A percentile compares a stretch with the other conserved stretches of the same genome.
Evolutionary conservation across 306 rosid species (phyloP).

Genomic region (Mucuna pruriens): DNA sequence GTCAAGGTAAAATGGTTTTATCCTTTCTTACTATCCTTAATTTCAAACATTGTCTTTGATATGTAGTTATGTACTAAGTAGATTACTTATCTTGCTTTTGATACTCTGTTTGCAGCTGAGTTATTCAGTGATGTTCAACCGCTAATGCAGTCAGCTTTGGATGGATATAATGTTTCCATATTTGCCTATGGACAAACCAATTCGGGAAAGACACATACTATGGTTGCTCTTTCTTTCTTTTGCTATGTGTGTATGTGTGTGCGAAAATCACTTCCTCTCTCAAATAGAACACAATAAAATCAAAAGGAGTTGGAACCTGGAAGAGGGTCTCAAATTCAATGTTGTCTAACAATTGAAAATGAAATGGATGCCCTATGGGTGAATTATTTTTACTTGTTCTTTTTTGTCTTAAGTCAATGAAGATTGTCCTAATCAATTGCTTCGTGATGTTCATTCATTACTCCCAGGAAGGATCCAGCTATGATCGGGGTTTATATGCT

Average conservation of each 20-base stretch:
- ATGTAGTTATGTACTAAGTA: conserved; percentile 11
- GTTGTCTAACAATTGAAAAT: conserved; percentile 24
- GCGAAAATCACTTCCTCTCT: conserved; percentile 1
- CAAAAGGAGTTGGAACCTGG: background rate
- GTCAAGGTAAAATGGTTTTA: conserved; percentile 72
- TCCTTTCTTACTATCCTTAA: conserved; percentile 8
- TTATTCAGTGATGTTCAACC: conserved; percentile 95
- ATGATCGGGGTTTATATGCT: conserved; percentile 92
- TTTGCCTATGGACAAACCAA: conserved; percentile 89
- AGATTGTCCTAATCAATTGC: conserved; percentile 35
- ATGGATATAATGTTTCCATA: conserved; percentile 93
- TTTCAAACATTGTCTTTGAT: conserved; percentile 9
- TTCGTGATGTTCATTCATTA: conserved; percentile 37
- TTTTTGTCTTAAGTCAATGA: conserved; percentile 20
- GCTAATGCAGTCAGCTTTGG: conserved; percentile 90
- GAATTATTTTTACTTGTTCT: conserved; percentile 13
- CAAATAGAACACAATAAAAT: background rate
- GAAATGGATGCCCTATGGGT: conserved; percentile 2
- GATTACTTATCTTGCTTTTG: conserved; percentile 36
- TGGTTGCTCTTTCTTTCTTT: conserved; percentile 64
- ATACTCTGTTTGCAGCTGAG: conserved; percentile 66
- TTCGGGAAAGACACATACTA: conserved; percentile 94
- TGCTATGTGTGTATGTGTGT: background rate
- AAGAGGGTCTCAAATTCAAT: conserved; percentile 28
- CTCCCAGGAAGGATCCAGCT: conserved; percentile 90